Conservation (phyloP, 805 yeast species). For the Ogataea salicorniae region DNA sequence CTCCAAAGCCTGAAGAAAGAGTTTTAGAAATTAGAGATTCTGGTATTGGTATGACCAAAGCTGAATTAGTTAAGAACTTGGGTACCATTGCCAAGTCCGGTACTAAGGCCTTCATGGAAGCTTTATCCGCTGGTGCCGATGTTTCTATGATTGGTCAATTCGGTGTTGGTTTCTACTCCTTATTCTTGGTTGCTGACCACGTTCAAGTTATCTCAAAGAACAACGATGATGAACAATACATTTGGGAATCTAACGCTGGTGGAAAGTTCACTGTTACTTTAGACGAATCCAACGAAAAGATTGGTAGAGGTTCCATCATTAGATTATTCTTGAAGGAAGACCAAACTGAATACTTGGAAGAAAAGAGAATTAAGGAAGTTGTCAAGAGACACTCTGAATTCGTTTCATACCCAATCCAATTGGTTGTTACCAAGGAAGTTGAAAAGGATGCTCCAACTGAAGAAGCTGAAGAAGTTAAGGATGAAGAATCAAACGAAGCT, state of each 20-base stretch:
- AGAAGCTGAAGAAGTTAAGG: constrained; percentile 55
- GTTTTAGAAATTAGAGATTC: constrained; percentile 96
- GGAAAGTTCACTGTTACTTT: constrained; percentile 96
- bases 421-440: constrained; percentile 96
- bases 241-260: constrained; percentile 99
- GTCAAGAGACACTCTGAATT: constrained; percentile 99
- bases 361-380: constrained; percentile 98
- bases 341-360: constrained; percentile 98
- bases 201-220: constrained; percentile 98
- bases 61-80: constrained; percentile 96
- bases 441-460: constrained; percentile 94
- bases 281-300: constrained; percentile 80
- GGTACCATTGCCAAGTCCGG: constrained; percentile 99
- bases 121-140: constrained; percentile 98
- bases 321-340: constrained; percentile 98
- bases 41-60: constrained; percentile 99
- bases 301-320: constrained; percentile 92
- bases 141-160: constrained; percentile 99
- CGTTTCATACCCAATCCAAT: constrained; percentile 98
- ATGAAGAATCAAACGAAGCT: constrained; percentile 51
- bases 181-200: constrained; percentile 97
- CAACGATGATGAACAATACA: constrained; percentile 98
- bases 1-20: constrained; percentile 93
- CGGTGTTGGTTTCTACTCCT: constrained; percentile 99
- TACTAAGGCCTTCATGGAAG: constrained; percentile 99